Evolutionary conservation across 306 rosid genomes (phyloP).

Genomic region (Rubus parviflorus): DNA sequence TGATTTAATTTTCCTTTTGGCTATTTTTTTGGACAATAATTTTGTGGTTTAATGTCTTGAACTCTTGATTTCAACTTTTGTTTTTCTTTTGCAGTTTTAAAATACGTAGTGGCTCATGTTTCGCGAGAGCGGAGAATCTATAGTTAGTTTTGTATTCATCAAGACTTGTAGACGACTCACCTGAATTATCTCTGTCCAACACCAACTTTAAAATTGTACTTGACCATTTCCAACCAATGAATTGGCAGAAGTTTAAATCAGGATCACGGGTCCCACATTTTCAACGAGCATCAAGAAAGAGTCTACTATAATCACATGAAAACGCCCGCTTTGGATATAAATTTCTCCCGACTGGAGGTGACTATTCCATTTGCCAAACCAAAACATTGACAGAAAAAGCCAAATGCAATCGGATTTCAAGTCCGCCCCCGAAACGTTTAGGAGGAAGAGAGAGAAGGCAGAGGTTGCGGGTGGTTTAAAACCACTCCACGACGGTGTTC

Average conservation of each 20-base stretch:
- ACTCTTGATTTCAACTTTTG: no score
- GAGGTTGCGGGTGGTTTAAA: not conserved
- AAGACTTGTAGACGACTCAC: not conserved
- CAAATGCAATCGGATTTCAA: slow-evolving; percentile 49
- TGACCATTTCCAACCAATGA: slow-evolving; percentile 24
- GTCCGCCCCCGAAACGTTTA: slow-evolving; percentile 42
- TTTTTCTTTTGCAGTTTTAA: no score
- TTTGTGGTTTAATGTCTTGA: no score
- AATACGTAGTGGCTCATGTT: no score
- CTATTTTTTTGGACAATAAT: no score
- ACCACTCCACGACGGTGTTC: slow-evolving; percentile 10
- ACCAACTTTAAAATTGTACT: not conserved
- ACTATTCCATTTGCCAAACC: slow-evolving; percentile 18
- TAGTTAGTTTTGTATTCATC: not conserved
- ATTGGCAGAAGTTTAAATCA: not conserved
- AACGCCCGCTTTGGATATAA: slow-evolving; percentile 23
- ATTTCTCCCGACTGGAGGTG: not conserved
- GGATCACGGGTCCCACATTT: not conserved
- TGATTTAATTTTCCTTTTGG: no score
- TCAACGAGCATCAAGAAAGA: slow-evolving; percentile 1
- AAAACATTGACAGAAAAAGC: slow-evolving; percentile 23
- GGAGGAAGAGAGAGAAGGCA: not conserved
- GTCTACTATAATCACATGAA: slow-evolving; percentile 34
- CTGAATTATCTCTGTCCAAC: slow-evolving; percentile 17
- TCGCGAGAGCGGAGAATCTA: not conserved